Base-by-base conservation (phyloP, 352 stramenopile genomes). In the Phytophthora boehmeriae region DNA sequence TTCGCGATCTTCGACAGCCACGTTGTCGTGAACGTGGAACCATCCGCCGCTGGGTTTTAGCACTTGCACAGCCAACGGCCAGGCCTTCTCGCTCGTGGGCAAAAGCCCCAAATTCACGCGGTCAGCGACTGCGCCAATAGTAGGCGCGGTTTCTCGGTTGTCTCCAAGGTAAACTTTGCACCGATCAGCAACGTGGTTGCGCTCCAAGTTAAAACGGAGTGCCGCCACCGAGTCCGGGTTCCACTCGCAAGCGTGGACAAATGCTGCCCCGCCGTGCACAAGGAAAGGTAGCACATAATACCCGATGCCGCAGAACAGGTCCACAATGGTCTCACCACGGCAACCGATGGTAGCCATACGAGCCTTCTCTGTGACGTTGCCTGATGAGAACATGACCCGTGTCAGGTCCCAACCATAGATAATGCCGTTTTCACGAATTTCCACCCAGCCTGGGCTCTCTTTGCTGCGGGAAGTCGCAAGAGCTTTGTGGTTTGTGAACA, bases 271-370 rank as follows among this genome's bases (percentile, higher is more conserved):
- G 32, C 90, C 95, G 59, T 97, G 83, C 39, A 98, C 81, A 5
- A 98, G 76, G 48, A 98, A 97, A 0, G 96, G 97, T 17, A 99
- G 71, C 23, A 98, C 95, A 61, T 98, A 99, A 69, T 99, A 99
- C 13, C 97, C 97, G 69, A 99, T 99, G n/a, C 97, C 97, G 34
- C 93, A 96, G 59, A 98, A 99, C 42, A 99, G 79, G 63, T 99
- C 97, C 28, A 99, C 86, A 25, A 99, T 89, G 1, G 88, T 74
- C 54, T 99, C 94, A 19, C 75, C 86, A 16, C 62, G 58, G 69
- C 92, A 97, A 0, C 91, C 82, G 51, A 93, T 90, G 25, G 48
- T 75, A 25, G 78, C 96, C 80, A 98, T 98, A 22, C 96, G 90
- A 36, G 93, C 92, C 68, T 98, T 98, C 71, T 99, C 97, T 1